Evolutionary conservation across 1,284 basidiomycete genomes (phyloP), one percentile per base, ranked within the genome.

Genomic region (Trichosporon coremiiforme): DNA sequence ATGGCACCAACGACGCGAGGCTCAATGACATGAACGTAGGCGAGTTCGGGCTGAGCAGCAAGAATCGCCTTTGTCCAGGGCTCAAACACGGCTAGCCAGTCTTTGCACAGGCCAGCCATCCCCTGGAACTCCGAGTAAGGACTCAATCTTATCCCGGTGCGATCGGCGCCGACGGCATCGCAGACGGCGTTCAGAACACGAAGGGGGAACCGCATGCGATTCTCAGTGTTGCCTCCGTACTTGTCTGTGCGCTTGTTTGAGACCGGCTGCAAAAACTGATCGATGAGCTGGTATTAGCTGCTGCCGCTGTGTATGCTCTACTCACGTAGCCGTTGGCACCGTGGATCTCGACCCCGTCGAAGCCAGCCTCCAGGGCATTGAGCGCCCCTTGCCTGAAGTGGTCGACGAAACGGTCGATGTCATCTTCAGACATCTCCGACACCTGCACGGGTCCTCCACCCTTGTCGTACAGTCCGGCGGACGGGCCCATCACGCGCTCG

Each of bases 321-420:
- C 50, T 22, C 29, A 70, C 68, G 68, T 77, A 73, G 4, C 75
- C 70, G 67, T 75, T 77, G 12, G 82, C 84, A 31, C 76, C 76
- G 71, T 85, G 85, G 45, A 85, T 76, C 82, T 90, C 89, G 33
- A 90, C 86, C 36, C 89, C 89, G 74, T 90, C 89, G 74, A 90
- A 89, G 0, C 89, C 89, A 20, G 89, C 88, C 74, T 86, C 83
- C 55, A 87, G 85, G 1, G 88, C 88, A 68, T 87, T 86, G 5
- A 82, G 67, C 0, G 88, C 88, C 0, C 87, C 84, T 0, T 82
- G 75, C 47, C 81, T 85, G 78, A n/a, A n/a, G n/a, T n/a, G n/a
- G n/a, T n/a, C n/a, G n/a, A 88, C 80, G 66, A 86, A 85, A 6
- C 75, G 71, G 50, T 79, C 74, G 47, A 82, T 81, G 66, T 83